Evolutionary conservation across 2,329 filamentous ascomycete genomes (phyloP).

Genomic region (Colletotrichum sidae): DNA sequence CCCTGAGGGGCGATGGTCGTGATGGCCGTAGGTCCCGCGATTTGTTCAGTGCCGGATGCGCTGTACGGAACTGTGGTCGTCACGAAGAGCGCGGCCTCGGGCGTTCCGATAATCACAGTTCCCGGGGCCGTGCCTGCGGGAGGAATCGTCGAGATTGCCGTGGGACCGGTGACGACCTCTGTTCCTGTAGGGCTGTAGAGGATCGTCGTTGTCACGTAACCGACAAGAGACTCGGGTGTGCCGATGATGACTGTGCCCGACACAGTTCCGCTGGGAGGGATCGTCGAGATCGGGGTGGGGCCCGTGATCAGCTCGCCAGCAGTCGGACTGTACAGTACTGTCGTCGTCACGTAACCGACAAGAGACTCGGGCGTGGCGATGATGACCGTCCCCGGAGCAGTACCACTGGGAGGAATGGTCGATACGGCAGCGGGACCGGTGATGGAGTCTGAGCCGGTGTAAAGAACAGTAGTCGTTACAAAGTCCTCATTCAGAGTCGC

Average conservation of each 20-base stretch:
- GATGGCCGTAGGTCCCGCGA: background rate
- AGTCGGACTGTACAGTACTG: slow-evolving; percentile 17
- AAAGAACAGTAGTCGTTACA: slow-evolving; percentile 24
- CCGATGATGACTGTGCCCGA: slow-evolving; percentile 3
- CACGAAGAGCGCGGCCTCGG: background rate
- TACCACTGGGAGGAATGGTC: slow-evolving; percentile 21
- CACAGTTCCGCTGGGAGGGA: slow-evolving; percentile 1
- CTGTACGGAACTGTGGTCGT: background rate
- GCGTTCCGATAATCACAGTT: background rate
- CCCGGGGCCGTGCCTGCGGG: slow-evolving; percentile 23
- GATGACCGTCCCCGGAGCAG: slow-evolving; percentile 25
- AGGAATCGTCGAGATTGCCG: slow-evolving; percentile 20
- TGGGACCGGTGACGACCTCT: slow-evolving; percentile 7
- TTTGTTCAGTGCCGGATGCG: background rate
- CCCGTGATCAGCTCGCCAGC: background rate
- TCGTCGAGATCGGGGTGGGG: slow-evolving; percentile 5
- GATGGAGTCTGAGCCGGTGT: slow-evolving; percentile 3
- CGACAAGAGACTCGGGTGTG: background rate
- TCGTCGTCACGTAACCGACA: slow-evolving; percentile 23
- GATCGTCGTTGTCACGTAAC: background rate
- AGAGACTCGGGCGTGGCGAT: slow-evolving; percentile 7
- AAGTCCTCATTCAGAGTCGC: slow-evolving; percentile 9
- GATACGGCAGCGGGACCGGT: slow-evolving; percentile 15
- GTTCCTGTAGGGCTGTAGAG: background rate
- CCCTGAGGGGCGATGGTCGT: slow-evolving; percentile 2